Base-by-base conservation (phyloP, 257 asterid species). In the Plantago ovata region DNA sequence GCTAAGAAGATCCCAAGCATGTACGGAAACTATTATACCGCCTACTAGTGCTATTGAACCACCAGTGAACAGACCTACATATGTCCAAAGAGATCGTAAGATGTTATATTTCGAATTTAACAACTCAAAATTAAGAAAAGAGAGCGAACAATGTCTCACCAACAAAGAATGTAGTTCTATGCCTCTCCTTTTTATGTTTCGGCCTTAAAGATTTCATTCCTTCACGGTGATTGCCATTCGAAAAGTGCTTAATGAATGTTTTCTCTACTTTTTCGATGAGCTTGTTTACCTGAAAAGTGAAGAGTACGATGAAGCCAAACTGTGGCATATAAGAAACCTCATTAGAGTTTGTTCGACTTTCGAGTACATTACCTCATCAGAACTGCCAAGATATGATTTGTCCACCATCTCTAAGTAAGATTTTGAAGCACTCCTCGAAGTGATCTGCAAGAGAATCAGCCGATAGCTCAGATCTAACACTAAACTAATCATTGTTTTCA, bases 381-480 rank as follows among this genome's bases (percentile, higher is more conserved):
- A 86, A 67, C 77, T 77, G 45, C 97, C 84, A 13, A 84, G 84
- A 45, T 61, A 74, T 4, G 97, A 89, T 16, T 67, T 81, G 38
- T 89, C 95, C 41, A 86, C 81, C 95, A 82, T 86, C 20, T 84
- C 79, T 49, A 86, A 43, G 70, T 84, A 89, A 23, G 87, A 58
- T 62, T 76, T 84, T 15, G 97, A 84, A 73, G 93, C 97, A 67
- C 73, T 75, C 72, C 94, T 84, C 44, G 93, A 80, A 13, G 97
- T 77, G 24, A 86, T 66, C 96, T 85, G 77, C 67, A 65, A 12
- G 21, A 24, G 9, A 36, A 65, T 23, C 52, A 52, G 32, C 22
- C 40, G 7, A 50, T n/a, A 9, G 38, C 22, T 14, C 2, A 58
- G 44, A 48, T 13, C 24, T 11, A 3, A 32, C 22, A 43, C n/a